Evolutionary conservation across 169 alveolate species (phyloP), one percentile per base, ranked within the genome.

Genomic region (Plasmodium chabaudi): DNA sequence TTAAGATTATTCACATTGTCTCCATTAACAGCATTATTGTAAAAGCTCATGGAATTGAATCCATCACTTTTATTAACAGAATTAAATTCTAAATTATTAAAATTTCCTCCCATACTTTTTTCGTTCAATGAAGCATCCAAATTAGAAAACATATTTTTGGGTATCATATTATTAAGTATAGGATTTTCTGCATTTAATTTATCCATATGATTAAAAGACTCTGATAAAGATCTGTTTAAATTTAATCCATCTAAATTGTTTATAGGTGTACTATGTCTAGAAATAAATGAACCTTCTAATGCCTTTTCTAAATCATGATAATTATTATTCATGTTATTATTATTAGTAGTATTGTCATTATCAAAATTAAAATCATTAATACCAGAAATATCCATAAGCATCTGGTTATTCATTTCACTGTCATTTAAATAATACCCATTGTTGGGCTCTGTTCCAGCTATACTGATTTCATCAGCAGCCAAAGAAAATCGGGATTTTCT

Each of bases 391-490:
- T 82, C 90, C 72, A 82, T 56, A 42, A 82, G 70, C 55, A 82
- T 42, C 17, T 82, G 82, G 44, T 82, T 82, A 42, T 82, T 82
- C 72, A 82, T 82, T 56, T 82, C 90, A 27, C 56, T 82, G 21
- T 82, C 90, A 49, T 82, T 82, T 23, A 67, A 17, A 61, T 82
- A 79, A 46, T 61, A 61, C 27, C 68, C 67, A 44, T 34, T 61
- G 49, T 65, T 67, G 21, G 67, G n/a, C 61, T 82, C 56, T 9
- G 82, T 67, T 27, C 90, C 90, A 46, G 84, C 72, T 53, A 82
- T 82, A 21, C 90, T 82, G 53, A 82, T 82, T 60, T 82, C 90
- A 67, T 82, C 90, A 25, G 90, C 84, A 55, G 67, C 65, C 61
- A 82, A 19, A 1, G 90, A 82, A 65, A 82, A 82, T 9, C 90